phyloP scores from a whole-genome alignment of 169 alveolate genomes.

The Plasmodium relictum region DNA sequence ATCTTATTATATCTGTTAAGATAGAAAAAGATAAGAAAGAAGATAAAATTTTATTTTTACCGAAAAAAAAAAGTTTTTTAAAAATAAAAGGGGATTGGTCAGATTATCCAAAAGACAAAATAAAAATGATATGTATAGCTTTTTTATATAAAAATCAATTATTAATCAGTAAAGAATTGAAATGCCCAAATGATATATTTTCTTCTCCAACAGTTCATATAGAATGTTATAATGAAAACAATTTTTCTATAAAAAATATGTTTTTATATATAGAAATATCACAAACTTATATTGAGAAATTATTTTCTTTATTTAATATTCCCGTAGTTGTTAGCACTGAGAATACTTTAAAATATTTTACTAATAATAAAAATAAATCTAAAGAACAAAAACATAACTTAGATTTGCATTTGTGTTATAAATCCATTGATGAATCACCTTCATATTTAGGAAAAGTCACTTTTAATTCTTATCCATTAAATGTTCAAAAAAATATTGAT shows the following conservation, averaged over 20 bases:
- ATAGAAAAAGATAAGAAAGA: conserved; percentile 23
- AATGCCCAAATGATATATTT: conserved; percentile 21
- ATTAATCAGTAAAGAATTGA: conserved; percentile 1
- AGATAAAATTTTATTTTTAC: conserved; percentile 25
- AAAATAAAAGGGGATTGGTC: conserved; percentile 74
- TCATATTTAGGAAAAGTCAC: conserved; percentile 45
- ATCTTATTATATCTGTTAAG: conserved; percentile 29
- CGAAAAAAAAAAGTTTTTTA: conserved; percentile 40
- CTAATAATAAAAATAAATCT: conserved; percentile 49
- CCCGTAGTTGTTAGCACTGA: conserved; percentile 63
- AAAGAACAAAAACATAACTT: conserved; percentile 51
- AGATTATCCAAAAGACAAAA: conserved; percentile 43
- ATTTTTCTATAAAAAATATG: conserved; percentile 43
- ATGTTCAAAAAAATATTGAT: conserved; percentile 15
- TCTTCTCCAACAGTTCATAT: conserved; percentile 14
- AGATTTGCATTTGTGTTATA: conserved; percentile 63
- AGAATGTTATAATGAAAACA: conserved; percentile 65
- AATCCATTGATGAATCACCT: conserved; percentile 12
- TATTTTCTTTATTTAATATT: conserved; percentile 28
- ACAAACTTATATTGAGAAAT: conserved; percentile 27
- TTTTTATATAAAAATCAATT: conserved; percentile 20
- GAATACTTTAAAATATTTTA: conserved; percentile 25
- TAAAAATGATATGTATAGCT: conserved; percentile 45
- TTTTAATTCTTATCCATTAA: conserved; percentile 54
- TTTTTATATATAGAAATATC: conserved; percentile 69